phyloP scores from a whole-genome alignment of 176 grass and related monocot genomes.

The Carex cristatella region DNA sequence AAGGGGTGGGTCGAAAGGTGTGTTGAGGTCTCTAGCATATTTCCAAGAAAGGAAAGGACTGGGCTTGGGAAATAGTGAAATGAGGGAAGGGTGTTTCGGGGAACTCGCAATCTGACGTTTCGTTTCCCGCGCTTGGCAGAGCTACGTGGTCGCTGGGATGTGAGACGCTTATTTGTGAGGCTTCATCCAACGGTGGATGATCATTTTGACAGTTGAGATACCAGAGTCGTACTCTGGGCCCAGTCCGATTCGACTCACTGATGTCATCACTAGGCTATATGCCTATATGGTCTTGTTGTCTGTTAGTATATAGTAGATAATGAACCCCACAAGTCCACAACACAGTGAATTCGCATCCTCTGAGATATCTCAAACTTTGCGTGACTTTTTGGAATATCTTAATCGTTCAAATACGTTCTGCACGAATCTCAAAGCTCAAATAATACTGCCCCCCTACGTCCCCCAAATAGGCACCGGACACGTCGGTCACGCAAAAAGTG shows the following conservation, averaged over 20 bases:
- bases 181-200: neutral
- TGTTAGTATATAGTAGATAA: neutral
- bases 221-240: neutral
- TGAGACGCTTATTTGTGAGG: neutral
- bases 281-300: neutral
- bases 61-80: constrained; percentile 6
- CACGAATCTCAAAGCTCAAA: too few relatives aligned
- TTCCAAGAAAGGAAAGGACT: neutral
- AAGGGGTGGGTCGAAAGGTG: neutral
- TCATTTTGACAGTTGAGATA: constrained; percentile 1
- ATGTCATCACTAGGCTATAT: neutral
- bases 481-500: too few relatives aligned
- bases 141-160: neutral
- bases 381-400: too few relatives aligned
- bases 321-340: too few relatives aligned
- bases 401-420: too few relatives aligned
- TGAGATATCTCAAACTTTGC: too few relatives aligned
- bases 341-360: too few relatives aligned
- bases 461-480: too few relatives aligned
- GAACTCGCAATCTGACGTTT: neutral
- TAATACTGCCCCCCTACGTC: too few relatives aligned
- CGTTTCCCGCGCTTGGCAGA: constrained; percentile 4
- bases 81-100: neutral
- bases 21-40: neutral
- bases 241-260: neutral